A percentile compares a stretch with the other conserved stretches of the same genome.
Conservation (phyloP, 2,329 filamentous ascomycete genomes). For the Epichloe sibirici region DNA sequence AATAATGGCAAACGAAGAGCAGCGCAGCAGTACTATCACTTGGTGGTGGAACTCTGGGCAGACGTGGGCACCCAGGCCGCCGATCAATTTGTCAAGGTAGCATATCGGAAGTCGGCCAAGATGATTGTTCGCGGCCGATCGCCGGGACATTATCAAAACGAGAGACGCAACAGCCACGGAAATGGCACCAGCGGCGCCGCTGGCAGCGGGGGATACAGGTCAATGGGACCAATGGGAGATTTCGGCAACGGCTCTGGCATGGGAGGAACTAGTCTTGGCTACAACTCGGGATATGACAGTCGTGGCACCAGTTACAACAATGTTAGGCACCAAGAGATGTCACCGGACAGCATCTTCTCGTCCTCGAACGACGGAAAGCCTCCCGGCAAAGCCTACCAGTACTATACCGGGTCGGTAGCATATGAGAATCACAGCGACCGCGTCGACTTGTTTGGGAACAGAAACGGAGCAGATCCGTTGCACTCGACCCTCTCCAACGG, state of each 20-base stretch:
- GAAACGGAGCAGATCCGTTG: constrained; percentile 22
- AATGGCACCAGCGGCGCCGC: constrained; percentile 56
- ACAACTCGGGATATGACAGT: constrained; percentile 16
- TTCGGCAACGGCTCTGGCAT: constrained; percentile 24
- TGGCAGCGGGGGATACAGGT: constrained; percentile 36
- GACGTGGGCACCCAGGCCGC: constrained; percentile 42
- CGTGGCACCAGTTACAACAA: constrained; percentile 25
- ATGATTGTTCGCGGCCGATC: constrained; percentile 82
- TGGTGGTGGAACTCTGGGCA: constrained; percentile 75
- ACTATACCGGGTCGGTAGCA: constrained; percentile 38
- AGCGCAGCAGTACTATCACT: constrained; percentile 83
- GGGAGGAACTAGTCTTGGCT: constrained; percentile 15
- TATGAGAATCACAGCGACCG: constrained; percentile 36
- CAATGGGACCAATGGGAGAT: constrained; percentile 16
- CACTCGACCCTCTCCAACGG: constrained; percentile 14
- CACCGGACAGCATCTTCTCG: constrained; percentile 35
- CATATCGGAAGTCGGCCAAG: constrained; percentile 59
- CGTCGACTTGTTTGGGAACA: constrained; percentile 38
- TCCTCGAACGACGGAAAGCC: constrained; percentile 38
- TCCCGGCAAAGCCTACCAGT: constrained; percentile 39
- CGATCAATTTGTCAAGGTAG: constrained; percentile 57
- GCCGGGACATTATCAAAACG: constrained; percentile 67
- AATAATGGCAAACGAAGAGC: constrained; percentile 88
- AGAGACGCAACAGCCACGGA: constrained; percentile 54
- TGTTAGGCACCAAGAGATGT: constrained; percentile 37